Base-by-base conservation (phyloP, 495 filamentous ascomycete species). In the Penicillium simplicissimum region DNA sequence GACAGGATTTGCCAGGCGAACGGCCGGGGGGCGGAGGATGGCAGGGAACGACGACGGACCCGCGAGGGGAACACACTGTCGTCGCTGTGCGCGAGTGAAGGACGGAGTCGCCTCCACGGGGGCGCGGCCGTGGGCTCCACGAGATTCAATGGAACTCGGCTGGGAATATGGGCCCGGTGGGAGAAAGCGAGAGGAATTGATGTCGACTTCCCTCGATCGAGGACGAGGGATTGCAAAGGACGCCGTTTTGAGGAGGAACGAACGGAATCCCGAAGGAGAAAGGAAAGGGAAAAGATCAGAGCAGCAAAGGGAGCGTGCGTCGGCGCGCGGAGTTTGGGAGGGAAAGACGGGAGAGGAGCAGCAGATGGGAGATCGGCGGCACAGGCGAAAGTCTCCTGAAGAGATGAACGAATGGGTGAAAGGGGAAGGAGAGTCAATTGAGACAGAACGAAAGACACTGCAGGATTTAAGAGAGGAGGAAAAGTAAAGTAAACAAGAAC, bases 1-100 rank as follows among this genome's bases (percentile, higher is more conserved):
- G 72, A 81, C 74, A 1, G 79, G 79, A 64, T 81, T 81, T 21
- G 72, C 75, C 59, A 80, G 77, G 52, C 74, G 74, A 47, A 77
- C 76, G 38, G 77, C 69, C 31, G 77, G 68, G 14, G 77, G 76
- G 15, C 76, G 74, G 38, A 73, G 57, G 45, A 76, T 68, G 48
- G 64, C 58, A 66, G 62, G 62, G 55, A 70, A 62, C 62, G 67
- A 70, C 62, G 68, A 65, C 58, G 70, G 69, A 58, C 59, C 67
- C 55, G 60, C 52, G 57, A 70, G 40, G 56, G 62, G 65, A 47
- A 70, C 65, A 61, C 66, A 71, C 58, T 67, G 63, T 60, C 67
- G 64, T 38, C 58, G 71, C 67, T 60, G 66, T 47, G 65, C 69
- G 68, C 64, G 62, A 64, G 59, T 42, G 69, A 71, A 67, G 52